These are phyloP conservation scores for Pseudogymnoascus sp. DNA, from an alignment of 2,329 filamentous ascomycete species.

Conservation along the genomic window DNA sequence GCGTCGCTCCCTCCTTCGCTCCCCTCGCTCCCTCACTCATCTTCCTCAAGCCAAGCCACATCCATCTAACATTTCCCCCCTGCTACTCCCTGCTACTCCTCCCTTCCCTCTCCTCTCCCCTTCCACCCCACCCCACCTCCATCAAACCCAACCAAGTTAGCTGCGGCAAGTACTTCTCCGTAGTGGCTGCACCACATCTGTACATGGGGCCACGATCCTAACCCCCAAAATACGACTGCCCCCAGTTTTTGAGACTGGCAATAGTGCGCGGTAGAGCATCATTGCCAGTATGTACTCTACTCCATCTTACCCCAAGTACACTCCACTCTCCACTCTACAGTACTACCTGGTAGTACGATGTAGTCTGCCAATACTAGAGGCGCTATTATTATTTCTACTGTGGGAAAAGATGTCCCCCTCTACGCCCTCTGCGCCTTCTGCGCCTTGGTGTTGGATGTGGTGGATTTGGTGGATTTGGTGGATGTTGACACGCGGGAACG, in stretches of 20 bases:
- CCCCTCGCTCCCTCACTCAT: not conserved
- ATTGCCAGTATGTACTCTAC: too few relatives aligned
- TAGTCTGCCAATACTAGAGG: not conserved
- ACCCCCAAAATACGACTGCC: not conserved
- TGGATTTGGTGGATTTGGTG: not conserved
- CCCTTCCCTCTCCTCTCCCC: not conserved
- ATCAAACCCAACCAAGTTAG: not conserved
- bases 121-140: not conserved
- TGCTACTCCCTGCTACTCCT: too few relatives aligned
- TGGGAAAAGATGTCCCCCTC: not conserved
- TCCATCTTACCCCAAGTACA: too few relatives aligned
- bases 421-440: not conserved
- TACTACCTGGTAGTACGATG: not conserved
- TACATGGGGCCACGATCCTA: not conserved
- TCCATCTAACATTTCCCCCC: not conserved
- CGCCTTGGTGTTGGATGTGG: not conserved
- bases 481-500: conserved; percentile 5
- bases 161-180: not conserved
- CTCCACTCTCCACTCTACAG: not conserved
- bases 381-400: not conserved
- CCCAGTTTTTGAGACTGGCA: not conserved
- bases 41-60: not conserved
- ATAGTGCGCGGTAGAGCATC: not conserved
- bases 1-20: not conserved
- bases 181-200: conserved; percentile 1